A percentile compares a stretch with the other conserved stretches of the same genome.
Conservation (phyloP, 164 flowering plant species). For the Buxus sempervirens region DNA sequence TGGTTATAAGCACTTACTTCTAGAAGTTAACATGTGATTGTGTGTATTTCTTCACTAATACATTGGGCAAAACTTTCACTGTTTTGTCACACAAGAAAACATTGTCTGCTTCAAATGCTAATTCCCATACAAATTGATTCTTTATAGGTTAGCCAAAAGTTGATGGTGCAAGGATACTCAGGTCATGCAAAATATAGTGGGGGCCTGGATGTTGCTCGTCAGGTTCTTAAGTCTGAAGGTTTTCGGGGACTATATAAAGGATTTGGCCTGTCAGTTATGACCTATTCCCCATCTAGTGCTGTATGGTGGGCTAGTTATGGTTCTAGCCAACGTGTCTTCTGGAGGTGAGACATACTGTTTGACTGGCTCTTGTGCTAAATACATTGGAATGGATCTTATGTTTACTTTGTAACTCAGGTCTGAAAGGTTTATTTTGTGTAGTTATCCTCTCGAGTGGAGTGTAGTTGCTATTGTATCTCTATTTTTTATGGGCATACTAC, state of each 20-base stretch:
- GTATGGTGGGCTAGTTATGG: conserved; percentile 99
- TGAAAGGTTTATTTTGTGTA: background rate
- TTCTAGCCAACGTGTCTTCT: conserved; percentile 87
- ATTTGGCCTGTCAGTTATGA: conserved; percentile 86
- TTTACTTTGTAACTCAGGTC: background rate
- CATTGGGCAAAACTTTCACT: background rate
- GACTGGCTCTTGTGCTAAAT: background rate
- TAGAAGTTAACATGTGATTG: too few relatives aligned
- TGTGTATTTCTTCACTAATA: background rate
- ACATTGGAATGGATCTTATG: background rate
- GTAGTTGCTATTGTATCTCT: background rate
- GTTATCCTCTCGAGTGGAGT: background rate
- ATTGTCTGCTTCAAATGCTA: conserved; percentile 3
- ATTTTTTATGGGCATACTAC: background rate
- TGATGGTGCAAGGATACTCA: conserved; percentile 98
- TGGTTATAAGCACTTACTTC: background rate
- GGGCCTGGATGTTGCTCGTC: conserved; percentile 89
- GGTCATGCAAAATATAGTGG: conserved; percentile 83
- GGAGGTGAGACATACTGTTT: conserved; percentile 61
- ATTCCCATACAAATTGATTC: conserved; percentile 9
- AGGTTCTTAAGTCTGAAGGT: conserved; percentile 71
- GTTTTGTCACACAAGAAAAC: background rate
- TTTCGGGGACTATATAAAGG: conserved; percentile 87
- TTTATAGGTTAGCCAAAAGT: conserved; percentile 80
- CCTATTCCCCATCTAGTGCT: conserved; percentile 98